Base-by-base conservation (phyloP, 2,329 filamentous ascomycete genomes). In the Penicillium sp. region DNA sequence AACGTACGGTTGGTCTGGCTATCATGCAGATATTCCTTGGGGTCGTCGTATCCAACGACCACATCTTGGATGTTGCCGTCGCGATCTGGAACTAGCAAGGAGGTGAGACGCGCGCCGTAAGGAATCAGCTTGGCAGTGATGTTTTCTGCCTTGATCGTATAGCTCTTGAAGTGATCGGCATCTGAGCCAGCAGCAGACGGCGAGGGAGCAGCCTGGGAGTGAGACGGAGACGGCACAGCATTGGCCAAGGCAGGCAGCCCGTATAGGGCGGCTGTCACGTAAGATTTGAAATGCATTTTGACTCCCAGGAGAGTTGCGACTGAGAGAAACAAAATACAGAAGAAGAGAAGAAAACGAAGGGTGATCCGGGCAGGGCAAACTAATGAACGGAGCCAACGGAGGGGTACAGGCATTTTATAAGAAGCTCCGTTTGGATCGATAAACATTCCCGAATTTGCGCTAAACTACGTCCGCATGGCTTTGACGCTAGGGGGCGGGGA, bases 21-120 rank as follows among this genome's bases (percentile, higher is more conserved):
- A 58, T 81, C 78, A 27, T 68, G 67, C 46, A 78, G 57, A 61
- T 81, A 77, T 57, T 75, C 60, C 21, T 67, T 67, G 3, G 75
- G 69, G 56, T 79, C 70, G 57, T 82, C 80, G 52, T 80, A 82
- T 39, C 80, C 80, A 8, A 80, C 70, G 16, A 75, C 72, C 32
- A 82, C 72, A 62, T 82, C 80, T 62, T 80, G 79, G 15, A 68
- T 56, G 4, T 72, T 70, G 53, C 78, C 80, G 57, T 79, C 66
- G 55, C 78, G 76, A 57, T 81, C 79, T 18, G 77, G 77, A n/a
- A 82, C 77, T 42, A 77, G 68, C 37, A 80, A 60, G 8, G 77
- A 79, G 31, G 72, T 78, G 39, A 80, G 60, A 42, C 76, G 75
- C 23, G 78, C 78, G 4, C 78, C 78, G 54, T 80, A 79, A 0